Evolutionary conservation across 768 basidiomycete genomes (phyloP), one percentile per base, ranked within the genome.

Genomic region (Cystofilobasidium capitatum): DNA sequence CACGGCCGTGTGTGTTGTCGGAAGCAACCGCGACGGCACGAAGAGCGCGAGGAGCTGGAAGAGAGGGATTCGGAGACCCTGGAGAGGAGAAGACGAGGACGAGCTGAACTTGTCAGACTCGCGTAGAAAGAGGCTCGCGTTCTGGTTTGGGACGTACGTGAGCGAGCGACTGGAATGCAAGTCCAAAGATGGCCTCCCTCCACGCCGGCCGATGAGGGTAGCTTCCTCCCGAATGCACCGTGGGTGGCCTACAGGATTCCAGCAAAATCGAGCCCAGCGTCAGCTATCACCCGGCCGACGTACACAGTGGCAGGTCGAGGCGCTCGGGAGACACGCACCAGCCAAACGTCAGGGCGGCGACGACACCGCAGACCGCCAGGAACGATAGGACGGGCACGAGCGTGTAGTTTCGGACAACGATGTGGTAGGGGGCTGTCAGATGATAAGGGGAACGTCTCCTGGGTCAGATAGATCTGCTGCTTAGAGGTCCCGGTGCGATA

Each of bases 21-120:
- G 58, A 16, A 66, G 57, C 29, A 39, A n/a, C 8, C 45, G 36
- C 10, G 60, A 40, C 8, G 66, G 42, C 17, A 68, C 31, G 59
- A 62, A 20, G 14, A 47, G 51, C 0, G 66, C 33, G 20, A 68
- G 59, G 35, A 68, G 31, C 24, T 31, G 36, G 40, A 57, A 54
- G 54, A 68, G 49, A 6, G 66, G 66, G 42, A 62, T 42, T 7
- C 66, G 66, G 40, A 68, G 66, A 22, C 60, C 62, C 66, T 67
- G 57, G 0, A 26, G 61, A 29, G 47, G 33, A 24, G 31, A 22
- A 1, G 40, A 35, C 9, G 58, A 66, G 13, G 36, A n/a, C 10
- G 9, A 20, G n/a, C 22, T 3, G 14, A 20, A 29, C 35, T 14
- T 10, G 22, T 58, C 40, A 57, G 40, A 22, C 26, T 4, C 0